Evolutionary conservation across 108 stramenopile species (phyloP), one percentile per base, ranked within the genome.

Genomic region (Skeletonema marinoi): DNA sequence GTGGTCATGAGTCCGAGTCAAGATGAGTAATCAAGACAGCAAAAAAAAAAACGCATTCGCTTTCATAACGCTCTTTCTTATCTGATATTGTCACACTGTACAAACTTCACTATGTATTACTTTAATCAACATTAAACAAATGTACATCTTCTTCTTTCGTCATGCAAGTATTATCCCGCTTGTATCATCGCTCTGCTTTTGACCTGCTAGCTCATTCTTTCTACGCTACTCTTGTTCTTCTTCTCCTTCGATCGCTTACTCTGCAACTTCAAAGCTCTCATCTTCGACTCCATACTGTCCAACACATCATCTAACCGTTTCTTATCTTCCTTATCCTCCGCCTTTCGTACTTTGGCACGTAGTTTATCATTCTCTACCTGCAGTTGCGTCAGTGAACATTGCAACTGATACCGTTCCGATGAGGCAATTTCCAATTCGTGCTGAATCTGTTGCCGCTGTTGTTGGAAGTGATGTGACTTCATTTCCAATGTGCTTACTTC

Each of bases 241-340:
- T 35, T 71, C 16, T 60, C 30, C 61, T 50, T 73, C 46, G 41
- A 50, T 38, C 61, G 60, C 44, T 73, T 63, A 42, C 41, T 48
- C 19, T 42, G 36, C 21, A 50, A 14, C 39, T 73, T 82, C 74
- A 75, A 54, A 14, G 70, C 69, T 42, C 39, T 71, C 59, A 82
- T 82, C 59, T 75, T 82, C 12, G 74, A 50, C 17, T 82, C 69
- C 81, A 82, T 71, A n/a, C 65, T 70, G 67, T 75, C 70, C 48
- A 82, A 61, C 25, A 82, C 70, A 71, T 75, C 74, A 71, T 75
- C 74, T 1, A 82, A 19, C 25, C 70, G 50, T 60, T 71, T 71
- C 17, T 51, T 58, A 19, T 66, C 70, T 42, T 82, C 81, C 46
- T 60, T 62, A 14, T 82, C 81, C 60, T 75, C 70, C 36, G 60